phyloP scores from a whole-genome alignment of 208 protist genomes.

The Trichomonas vaginalis region DNA sequence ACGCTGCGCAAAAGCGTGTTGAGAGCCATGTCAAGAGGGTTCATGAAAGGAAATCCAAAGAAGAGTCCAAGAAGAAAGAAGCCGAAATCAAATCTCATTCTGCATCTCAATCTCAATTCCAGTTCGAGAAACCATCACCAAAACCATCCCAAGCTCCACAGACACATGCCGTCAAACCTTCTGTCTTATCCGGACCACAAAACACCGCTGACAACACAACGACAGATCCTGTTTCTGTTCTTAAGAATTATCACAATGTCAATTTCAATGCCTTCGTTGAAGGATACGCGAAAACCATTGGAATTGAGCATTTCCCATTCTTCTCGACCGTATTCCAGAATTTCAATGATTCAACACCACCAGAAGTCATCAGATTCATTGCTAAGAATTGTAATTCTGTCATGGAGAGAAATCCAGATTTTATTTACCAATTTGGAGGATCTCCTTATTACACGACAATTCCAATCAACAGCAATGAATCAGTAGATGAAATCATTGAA shows the following conservation, averaged over 20 bases:
- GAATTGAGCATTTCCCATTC: not conserved
- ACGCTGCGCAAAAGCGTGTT: not conserved
- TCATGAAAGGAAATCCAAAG: not conserved
- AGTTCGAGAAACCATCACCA: not conserved
- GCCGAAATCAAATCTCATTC: not conserved
- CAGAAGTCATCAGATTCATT: not conserved
- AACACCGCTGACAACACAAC: not conserved
- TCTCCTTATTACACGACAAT: not conserved
- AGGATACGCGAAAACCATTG: not conserved
- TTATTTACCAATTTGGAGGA: not conserved
- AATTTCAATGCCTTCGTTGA: not conserved
- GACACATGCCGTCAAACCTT: not conserved
- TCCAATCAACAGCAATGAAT: not conserved
- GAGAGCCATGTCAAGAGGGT: not conserved
- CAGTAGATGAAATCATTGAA: not conserved
- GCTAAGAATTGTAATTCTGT: not conserved
- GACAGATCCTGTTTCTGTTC: not conserved
- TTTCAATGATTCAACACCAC: not conserved
- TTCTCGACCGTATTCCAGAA: not conserved
- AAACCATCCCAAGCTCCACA: not conserved
- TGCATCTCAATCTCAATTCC: not conserved
- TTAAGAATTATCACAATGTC: not conserved
- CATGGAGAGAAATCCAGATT: not conserved
- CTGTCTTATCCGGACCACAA: not conserved
- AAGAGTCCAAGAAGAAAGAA: too few species aligned